Evolutionary conservation across 2,329 filamentous ascomycete genomes (phyloP), one percentile per base, ranked within the genome.

Genomic region (Microsporum ferrugineum): DNA sequence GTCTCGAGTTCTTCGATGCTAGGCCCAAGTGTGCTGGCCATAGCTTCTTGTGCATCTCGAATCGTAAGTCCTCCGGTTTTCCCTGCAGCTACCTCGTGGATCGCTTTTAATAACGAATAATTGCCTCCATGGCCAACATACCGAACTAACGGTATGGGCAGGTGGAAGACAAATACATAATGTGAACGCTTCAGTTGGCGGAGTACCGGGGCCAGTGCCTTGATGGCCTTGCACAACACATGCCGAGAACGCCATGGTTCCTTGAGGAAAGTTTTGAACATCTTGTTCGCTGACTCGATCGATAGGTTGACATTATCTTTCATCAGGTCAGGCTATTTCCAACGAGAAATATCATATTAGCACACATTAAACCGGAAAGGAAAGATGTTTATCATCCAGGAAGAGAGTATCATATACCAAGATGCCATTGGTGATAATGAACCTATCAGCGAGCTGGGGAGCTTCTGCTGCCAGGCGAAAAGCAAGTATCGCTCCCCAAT

Each of bases 391-490:
- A 36, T 10, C 10, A 34, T 7, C 10, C 10, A 55, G 8, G n/a
- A 2, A 2, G 14, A 23, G 14, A 71, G 1, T n/a, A 14, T 2
- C 5, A 17, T 79, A 65, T 75, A 83, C 81, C 65, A 82, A 74
- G 8, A 80, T 73, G 2, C 77, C 79, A 66, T 82, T 82, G 29
- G 76, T 76, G 43, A 83, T 68, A 41, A 84, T 77, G 66, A 81
- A 82, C 45, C 80, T 76, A 69, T 84, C 79, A 6, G 82, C 79
- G 55, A 85, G 68, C 59, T 78, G 74, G 23, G 77, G 75, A 33
- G 82, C 82, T 66, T 84, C 82, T n/a, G 79, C 73, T n/a, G 82
- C 82, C 49, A 85, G 76, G 51, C 82, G 75, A 65, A 77, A 81
- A 2, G 75, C 76, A 17, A 84, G 67, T 6, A 80, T 67, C 60